Percentiles rank a stretch among this genome's conserved stretches.
Evolutionary conservation across 2,329 filamentous ascomycete species (phyloP).

Genomic region (Endoconidiophora laricicola): DNA sequence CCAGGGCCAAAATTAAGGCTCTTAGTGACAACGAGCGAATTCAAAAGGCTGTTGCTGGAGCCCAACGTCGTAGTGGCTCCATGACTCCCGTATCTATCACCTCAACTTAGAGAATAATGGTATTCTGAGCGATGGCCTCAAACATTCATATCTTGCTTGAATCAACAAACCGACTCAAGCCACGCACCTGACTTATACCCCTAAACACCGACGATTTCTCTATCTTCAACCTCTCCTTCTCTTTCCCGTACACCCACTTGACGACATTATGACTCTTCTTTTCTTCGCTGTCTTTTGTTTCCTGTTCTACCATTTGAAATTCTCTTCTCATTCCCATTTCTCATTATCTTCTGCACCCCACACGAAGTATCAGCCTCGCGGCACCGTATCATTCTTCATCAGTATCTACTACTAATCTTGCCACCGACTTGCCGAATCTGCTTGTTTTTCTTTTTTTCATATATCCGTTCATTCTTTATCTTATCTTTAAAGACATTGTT

Average conservation of each 20-base stretch:
- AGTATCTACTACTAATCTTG: background rate
- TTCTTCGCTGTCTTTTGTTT: constrained; percentile 3
- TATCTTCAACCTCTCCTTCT: background rate
- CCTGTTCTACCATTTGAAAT: constrained; percentile 1
- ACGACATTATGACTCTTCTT: constrained; percentile 1
- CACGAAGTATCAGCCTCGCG: constrained; percentile 6
- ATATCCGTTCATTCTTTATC: background rate
- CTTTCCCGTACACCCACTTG: background rate
- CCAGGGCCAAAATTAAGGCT: constrained; percentile 5
- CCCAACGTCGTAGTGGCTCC: constrained; percentile 10
- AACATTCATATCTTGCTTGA: too few relatives aligned
- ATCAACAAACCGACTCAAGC: too few relatives aligned
- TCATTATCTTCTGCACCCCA: background rate
- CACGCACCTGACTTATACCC: too few relatives aligned
- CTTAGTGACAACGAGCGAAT: constrained; percentile 5
- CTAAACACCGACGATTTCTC: too few relatives aligned
- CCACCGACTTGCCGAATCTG: background rate
- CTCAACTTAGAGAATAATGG: constrained; percentile 2
- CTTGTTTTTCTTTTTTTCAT: background rate
- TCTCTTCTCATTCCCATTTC: constrained; percentile 8
- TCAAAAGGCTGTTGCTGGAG: background rate
- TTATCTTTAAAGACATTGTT: background rate
- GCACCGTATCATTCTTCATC: background rate
- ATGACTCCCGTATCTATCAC: constrained; percentile 11
- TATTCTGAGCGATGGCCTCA: too few relatives aligned